A percentile compares a stretch with the other conserved stretches of the same genome.
phyloP scores from a whole-genome alignment of 2,329 filamentous ascomycete species.

The Botrytis byssoidea region DNA sequence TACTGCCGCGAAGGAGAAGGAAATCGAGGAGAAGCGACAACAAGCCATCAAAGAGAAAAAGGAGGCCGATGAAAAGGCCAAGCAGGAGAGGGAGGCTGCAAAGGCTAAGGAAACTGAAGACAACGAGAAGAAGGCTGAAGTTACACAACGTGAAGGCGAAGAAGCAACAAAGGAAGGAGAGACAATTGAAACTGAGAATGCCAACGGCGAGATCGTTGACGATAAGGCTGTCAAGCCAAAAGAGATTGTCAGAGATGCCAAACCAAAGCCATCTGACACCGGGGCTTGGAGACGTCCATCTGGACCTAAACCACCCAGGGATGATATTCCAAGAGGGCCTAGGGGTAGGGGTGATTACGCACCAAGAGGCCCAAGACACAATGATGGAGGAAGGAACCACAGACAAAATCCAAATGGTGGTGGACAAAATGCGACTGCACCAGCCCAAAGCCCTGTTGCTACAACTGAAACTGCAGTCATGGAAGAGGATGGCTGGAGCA shows the following conservation, averaged over 20 bases:
- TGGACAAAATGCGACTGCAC: constrained; percentile 46
- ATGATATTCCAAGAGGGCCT: constrained; percentile 42
- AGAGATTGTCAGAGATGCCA: constrained; percentile 47
- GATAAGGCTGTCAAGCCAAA: constrained; percentile 50
- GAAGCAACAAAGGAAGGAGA: constrained; percentile 38
- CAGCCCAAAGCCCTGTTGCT: constrained; percentile 42
- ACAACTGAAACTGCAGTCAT: constrained; percentile 41
- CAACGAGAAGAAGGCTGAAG: constrained; percentile 39
- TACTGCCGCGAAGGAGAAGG: constrained; percentile 81
- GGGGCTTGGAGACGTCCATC: constrained; percentile 60
- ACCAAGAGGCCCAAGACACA: constrained; percentile 34
- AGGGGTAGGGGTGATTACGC: constrained; percentile 44
- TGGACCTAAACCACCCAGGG: constrained; percentile 43
- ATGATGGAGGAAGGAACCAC: constrained; percentile 31
- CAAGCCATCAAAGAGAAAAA: constrained; percentile 76
- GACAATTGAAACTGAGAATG: constrained; percentile 38
- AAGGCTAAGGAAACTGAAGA: constrained; percentile 42
- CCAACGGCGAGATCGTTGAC: constrained; percentile 44
- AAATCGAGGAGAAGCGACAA: constrained; percentile 85
- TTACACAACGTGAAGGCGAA: constrained; percentile 35
- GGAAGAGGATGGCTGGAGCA: constrained; percentile 65
- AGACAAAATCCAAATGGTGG: constrained; percentile 42
- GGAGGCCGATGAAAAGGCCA: constrained; percentile 57
- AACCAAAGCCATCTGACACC: constrained; percentile 56
- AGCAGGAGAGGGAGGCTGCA: constrained; percentile 61